Conservation (phyloP, 768 basidiomycete species). For the Tricholoma terreum region DNA sequence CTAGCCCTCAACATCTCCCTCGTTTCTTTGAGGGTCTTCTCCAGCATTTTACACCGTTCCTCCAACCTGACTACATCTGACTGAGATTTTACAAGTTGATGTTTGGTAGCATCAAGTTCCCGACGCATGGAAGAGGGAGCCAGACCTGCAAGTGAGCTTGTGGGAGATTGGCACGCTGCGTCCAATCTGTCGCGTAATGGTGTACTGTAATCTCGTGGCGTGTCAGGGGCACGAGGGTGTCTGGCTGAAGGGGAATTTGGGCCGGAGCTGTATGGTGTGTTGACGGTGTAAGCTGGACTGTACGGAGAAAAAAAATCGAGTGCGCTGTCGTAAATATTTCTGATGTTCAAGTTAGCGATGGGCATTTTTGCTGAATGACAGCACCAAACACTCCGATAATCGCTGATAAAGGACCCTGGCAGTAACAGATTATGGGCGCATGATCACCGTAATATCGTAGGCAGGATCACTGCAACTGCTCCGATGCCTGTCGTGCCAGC, state of each 20-base stretch:
- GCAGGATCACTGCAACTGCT: slow-evolving; percentile 12
- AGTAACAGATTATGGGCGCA: slow-evolving; percentile 10
- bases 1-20: slow-evolving; percentile 54
- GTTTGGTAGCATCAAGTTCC: slow-evolving; percentile 54
- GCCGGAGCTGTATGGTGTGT: slow-evolving; percentile 18
- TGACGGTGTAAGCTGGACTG: slow-evolving; percentile 32
- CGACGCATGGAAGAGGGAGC: slow-evolving; percentile 46
- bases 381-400: slow-evolving; percentile 38
- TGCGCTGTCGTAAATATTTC: slow-evolving; percentile 48
- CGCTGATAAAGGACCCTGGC: slow-evolving; percentile 23
- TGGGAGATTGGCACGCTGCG: slow-evolving; percentile 42
- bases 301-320: slow-evolving; percentile 57
- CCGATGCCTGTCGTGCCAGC: slow-evolving; percentile 8
- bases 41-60: slow-evolving; percentile 61
- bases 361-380: slow-evolving; percentile 42
- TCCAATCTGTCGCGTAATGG: slow-evolving; percentile 48
- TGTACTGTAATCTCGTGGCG: slow-evolving; percentile 40
- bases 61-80: slow-evolving; percentile 53
- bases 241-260: slow-evolving; percentile 15
- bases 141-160: slow-evolving; percentile 42
- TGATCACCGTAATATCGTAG: slow-evolving; percentile 14
- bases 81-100: slow-evolving; percentile 52
- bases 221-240: slow-evolving; percentile 34
- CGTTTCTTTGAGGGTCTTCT: slow-evolving; percentile 62
- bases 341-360: slow-evolving; percentile 45